Conservation (phyloP, 2,329 filamentous ascomycete genomes). For the Phyllosticta citriasiana region DNA sequence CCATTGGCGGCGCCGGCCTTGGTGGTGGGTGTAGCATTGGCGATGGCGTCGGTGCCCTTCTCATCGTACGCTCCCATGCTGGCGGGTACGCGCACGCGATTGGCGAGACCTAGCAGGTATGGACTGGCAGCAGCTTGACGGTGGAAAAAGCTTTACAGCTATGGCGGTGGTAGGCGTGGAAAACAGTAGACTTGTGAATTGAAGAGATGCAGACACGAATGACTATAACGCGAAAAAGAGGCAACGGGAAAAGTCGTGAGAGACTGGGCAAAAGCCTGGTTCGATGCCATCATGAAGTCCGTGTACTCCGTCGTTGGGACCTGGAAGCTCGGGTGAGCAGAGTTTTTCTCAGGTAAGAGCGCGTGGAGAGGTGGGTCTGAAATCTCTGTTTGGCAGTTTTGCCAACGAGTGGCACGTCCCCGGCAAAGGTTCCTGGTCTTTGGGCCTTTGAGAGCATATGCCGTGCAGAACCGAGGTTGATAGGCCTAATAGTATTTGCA, state of each 20-base stretch:
- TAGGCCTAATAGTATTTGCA: not conserved
- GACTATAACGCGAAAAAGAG: slow-evolving; percentile 7
- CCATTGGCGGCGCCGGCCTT: not conserved
- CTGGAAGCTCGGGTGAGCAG: not conserved
- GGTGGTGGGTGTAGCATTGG: not conserved
- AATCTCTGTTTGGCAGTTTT: slow-evolving; percentile 1
- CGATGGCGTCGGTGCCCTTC: slow-evolving; percentile 7
- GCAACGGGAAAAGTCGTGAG: slow-evolving; percentile 5
- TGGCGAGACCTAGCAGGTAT: not conserved
- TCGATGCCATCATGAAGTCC: slow-evolving; percentile 1
- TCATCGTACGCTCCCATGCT: slow-evolving; percentile 6
- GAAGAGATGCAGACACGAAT: slow-evolving; percentile 7
- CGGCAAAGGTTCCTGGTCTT: not conserved
- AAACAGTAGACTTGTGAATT: slow-evolving; percentile 1
- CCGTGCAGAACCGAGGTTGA: not conserved
- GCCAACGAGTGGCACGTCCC: slow-evolving; percentile 2
- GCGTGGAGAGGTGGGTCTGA: slow-evolving; percentile 2
- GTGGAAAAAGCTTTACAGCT: not conserved
- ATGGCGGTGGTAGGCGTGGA: not conserved
- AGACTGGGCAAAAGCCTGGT: not conserved
- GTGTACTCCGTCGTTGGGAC: slow-evolving; percentile 2
- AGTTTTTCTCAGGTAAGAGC: slow-evolving; percentile 10
- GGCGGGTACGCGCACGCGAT: not conserved
- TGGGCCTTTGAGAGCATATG: not conserved
- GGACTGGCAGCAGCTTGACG: not conserved